Conservation (phyloP, 345 rosid genomes). For the Atalantia buxifolia region DNA sequence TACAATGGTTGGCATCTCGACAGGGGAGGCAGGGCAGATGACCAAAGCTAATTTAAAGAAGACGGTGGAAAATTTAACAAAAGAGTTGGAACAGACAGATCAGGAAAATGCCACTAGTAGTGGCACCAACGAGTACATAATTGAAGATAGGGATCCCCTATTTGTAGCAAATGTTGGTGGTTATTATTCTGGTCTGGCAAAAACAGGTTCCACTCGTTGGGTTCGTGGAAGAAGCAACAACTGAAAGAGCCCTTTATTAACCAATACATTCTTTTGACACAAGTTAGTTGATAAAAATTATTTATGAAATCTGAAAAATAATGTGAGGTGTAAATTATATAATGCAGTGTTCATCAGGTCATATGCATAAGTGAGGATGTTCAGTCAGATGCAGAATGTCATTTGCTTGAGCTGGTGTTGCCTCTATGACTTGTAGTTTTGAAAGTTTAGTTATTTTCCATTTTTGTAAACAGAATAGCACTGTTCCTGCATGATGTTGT, state of each 20-base stretch:
- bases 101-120: constrained; percentile 36
- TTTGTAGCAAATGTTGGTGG: constrained; percentile 94
- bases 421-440: constrained; percentile 16
- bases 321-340: not conserved
- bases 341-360: not conserved
- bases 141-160: constrained; percentile 77
- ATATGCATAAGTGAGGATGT: not conserved
- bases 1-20: constrained; percentile 95
- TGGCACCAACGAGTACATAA: constrained; percentile 26
- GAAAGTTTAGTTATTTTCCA: not conserved
- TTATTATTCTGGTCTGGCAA: constrained; percentile 62
- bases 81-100: constrained; percentile 70
- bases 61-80: constrained; percentile 75
- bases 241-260: constrained; percentile 19
- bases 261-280: not conserved
- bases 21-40: constrained; percentile 72
- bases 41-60: constrained; percentile 76
- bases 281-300: not conserved
- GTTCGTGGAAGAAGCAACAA: constrained; percentile 51
- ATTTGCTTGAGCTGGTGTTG: constrained; percentile 5
- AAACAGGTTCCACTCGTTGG: constrained; percentile 57
- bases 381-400: not conserved
- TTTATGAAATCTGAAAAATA: not conserved
- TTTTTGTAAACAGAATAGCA: not conserved
- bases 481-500: not conserved